Evolutionary conservation across 768 basidiomycete genomes (phyloP).

Genomic region (Agrocybe chaxingu): DNA sequence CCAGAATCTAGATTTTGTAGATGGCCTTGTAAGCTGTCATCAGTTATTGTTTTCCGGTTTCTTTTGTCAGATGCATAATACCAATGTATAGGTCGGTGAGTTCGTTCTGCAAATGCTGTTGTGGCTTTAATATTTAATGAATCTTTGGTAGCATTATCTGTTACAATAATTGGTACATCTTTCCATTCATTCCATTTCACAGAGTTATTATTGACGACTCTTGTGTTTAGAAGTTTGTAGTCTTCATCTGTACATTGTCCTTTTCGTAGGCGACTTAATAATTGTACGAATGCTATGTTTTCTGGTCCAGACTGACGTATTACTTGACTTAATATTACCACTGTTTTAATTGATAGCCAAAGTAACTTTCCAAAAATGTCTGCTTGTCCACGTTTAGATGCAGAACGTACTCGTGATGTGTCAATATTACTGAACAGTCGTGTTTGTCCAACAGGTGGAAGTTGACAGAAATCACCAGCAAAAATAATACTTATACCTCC

Average conservation of each 20-base stretch:
- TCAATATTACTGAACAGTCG: slow-evolving; percentile 18
- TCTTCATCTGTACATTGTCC: slow-evolving; percentile 25
- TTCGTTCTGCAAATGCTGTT: slow-evolving; percentile 20
- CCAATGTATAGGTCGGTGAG: slow-evolving; percentile 17
- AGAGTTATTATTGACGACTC: slow-evolving; percentile 6
- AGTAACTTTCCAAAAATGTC: slow-evolving; percentile 26
- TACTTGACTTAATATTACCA: slow-evolving; percentile 22
- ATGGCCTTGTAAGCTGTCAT: background rate
- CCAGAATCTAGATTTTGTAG: slow-evolving; percentile 19
- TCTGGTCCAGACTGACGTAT: slow-evolving; percentile 24
- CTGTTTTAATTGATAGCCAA: slow-evolving; percentile 27
- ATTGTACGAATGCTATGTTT: slow-evolving; percentile 16
- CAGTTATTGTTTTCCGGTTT: slow-evolving; percentile 5
- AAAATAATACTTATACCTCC: slow-evolving; percentile 40
- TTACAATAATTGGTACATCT: slow-evolving; percentile 31
- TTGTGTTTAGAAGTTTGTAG: slow-evolving; percentile 13
- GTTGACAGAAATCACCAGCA: slow-evolving; percentile 41
- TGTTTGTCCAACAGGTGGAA: slow-evolving; percentile 30
- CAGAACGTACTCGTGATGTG: background rate
- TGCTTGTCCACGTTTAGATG: slow-evolving; percentile 10
- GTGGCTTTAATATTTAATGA: slow-evolving; percentile 22
- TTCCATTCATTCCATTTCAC: slow-evolving; percentile 19
- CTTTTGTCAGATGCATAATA: slow-evolving; percentile 26
- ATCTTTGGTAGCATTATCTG: slow-evolving; percentile 33
- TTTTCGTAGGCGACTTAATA: slow-evolving; percentile 19